phyloP scores from a whole-genome alignment of 805 yeast species.

The Ogataea sp. region DNA sequence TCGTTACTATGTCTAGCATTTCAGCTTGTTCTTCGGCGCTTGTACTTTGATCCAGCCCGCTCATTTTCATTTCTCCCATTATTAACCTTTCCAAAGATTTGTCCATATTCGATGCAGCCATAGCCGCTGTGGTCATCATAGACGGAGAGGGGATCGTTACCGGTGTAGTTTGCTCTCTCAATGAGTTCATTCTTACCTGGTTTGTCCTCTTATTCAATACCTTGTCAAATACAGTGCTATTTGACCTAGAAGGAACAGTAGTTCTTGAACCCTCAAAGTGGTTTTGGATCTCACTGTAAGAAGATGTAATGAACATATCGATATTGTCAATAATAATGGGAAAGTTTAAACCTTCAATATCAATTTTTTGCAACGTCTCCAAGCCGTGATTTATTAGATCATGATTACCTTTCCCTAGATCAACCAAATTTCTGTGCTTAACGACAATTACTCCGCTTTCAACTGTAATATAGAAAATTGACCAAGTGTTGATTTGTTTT shows the following conservation, averaged over 20 bases:
- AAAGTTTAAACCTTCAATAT: too few species aligned
- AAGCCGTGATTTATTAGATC: too few species aligned
- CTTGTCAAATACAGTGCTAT: neutral
- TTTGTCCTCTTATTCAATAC: neutral
- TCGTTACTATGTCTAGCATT: slow-evolving; percentile 27
- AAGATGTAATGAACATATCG: neutral
- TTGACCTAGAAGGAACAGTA: neutral
- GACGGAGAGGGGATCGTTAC: too few species aligned
- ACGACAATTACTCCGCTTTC: neutral
- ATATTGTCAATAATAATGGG: neutral
- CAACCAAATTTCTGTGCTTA: neutral
- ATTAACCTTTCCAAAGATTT: slow-evolving; percentile 23
- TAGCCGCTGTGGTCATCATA: neutral
- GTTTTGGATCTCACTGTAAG: too few species aligned
- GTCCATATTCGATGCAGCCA: neutral
- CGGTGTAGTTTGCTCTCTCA: too few species aligned
- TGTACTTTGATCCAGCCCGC: slow-evolving; percentile 21
- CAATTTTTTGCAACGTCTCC: too few species aligned
- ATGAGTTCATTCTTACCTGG: neutral
- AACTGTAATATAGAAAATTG: neutral
- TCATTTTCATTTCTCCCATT: slow-evolving; percentile 26
- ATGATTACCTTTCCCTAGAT: too few species aligned
- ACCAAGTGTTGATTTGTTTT: too few species aligned
- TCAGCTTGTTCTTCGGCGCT: slow-evolving; percentile 22
- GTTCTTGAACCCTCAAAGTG: too few species aligned